These are phyloP conservation scores for Prunus padus DNA, from an alignment of 306 rosid species.

Conservation along the genomic window DNA sequence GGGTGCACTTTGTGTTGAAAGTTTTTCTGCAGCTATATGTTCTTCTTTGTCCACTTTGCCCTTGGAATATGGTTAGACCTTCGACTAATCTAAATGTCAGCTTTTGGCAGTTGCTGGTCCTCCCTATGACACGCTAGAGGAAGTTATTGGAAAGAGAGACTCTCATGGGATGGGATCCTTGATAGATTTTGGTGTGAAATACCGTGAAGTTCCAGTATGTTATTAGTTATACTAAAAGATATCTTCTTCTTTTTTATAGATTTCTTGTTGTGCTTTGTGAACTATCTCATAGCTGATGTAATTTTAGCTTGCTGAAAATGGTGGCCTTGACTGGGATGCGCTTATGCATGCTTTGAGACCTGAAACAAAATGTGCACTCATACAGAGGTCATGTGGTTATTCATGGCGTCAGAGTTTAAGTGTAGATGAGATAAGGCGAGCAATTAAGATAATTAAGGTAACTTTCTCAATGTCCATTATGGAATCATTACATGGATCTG, in stretches of 20 bases:
- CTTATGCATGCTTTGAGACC: conserved; percentile 67
- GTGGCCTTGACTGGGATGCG: conserved; percentile 79
- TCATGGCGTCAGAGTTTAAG: conserved; percentile 95
- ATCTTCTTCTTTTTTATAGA: neutral
- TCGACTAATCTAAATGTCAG: conserved; percentile 63
- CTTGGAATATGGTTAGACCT: conserved; percentile 39
- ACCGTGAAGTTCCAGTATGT: conserved; percentile 90
- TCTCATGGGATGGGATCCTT: conserved; percentile 80
- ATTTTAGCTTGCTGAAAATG: conserved; percentile 74
- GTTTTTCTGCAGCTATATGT: conserved; percentile 6
- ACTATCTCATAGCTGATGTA: conserved; percentile 7
- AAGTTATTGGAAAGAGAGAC: conserved; percentile 91
- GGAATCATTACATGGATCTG: neutral
- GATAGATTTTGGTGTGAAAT: conserved; percentile 82
- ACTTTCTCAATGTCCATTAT: conserved; percentile 21
- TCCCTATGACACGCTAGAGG: conserved; percentile 93
- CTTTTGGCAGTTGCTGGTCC: conserved; percentile 98
- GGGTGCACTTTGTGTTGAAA: conserved; percentile 19
- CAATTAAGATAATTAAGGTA: conserved; percentile 77
- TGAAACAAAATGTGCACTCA: conserved; percentile 77
- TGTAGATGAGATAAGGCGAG: conserved; percentile 65
- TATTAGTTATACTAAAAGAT: neutral
- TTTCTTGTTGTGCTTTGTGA: conserved; percentile 21
- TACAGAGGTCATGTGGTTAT: conserved; percentile 95
- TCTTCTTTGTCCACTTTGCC: conserved; percentile 13